Evolutionary conservation across 2,329 filamentous ascomycete genomes (phyloP).

Genomic region (Claviceps cyperi): DNA sequence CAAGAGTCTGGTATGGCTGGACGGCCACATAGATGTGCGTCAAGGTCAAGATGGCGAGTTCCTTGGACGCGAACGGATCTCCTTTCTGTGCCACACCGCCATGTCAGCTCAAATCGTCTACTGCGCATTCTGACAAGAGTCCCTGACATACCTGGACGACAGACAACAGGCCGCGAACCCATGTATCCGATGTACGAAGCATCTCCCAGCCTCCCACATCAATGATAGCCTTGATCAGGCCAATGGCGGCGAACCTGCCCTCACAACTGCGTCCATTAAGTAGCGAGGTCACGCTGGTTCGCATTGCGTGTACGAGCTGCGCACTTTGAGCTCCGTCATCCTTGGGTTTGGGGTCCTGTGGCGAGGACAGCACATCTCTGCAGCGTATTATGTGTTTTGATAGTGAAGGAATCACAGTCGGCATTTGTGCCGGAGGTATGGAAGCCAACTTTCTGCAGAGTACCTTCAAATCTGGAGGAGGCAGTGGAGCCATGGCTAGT

Average conservation of each 20-base stretch:
- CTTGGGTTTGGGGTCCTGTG: constrained; percentile 46
- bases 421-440: constrained; percentile 58
- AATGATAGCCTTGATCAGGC: constrained; percentile 65
- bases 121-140: neutral
- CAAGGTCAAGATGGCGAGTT: constrained; percentile 60
- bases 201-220: constrained; percentile 78
- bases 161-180: constrained; percentile 62
- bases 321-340: constrained; percentile 47
- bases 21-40: constrained; percentile 74
- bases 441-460: constrained; percentile 58
- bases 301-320: constrained; percentile 67
- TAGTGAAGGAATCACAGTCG: constrained; percentile 56
- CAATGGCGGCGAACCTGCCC: constrained; percentile 63
- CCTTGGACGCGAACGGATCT: constrained; percentile 61
- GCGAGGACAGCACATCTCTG: constrained; percentile 45
- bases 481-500: constrained; percentile 1
- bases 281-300: constrained; percentile 61
- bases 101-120: constrained; percentile 6
- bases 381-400: constrained; percentile 44
- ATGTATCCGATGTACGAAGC: constrained; percentile 55
- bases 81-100: constrained; percentile 44
- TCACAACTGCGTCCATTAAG: constrained; percentile 62
- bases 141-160: constrained; percentile 50
- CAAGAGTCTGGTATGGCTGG: constrained; percentile 66
- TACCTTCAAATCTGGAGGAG: constrained; percentile 44